Conservation (phyloP, 805 yeast species). For the Barnettozyma wickerhamii region DNA sequence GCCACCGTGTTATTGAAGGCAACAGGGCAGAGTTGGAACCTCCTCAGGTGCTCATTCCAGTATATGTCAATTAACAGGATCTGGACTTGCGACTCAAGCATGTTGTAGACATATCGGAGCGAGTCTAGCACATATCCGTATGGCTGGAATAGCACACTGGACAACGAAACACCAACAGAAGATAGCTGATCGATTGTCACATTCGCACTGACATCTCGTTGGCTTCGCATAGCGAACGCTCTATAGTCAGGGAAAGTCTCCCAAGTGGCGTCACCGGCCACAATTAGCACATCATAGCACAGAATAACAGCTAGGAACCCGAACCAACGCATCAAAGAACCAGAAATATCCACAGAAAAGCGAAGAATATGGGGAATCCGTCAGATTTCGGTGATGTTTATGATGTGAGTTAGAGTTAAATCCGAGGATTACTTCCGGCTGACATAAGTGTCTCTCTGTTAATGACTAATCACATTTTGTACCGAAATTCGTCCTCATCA, state of each 20-base stretch:
- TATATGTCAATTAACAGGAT: conserved; percentile 50
- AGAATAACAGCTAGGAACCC: background rate
- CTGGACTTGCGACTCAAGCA: conserved; percentile 43
- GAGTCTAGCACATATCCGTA: conserved; percentile 31
- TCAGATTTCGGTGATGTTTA: too few species aligned
- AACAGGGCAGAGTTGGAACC: conserved; percentile 59
- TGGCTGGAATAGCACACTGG: conserved; percentile 28
- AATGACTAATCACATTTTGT: too few species aligned
- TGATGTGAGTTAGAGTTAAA: too few species aligned
- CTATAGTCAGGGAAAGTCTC: background rate
- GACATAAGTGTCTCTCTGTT: too few species aligned
- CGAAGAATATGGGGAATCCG: too few species aligned
- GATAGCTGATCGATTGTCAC: conserved; percentile 36
- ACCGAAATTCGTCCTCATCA: too few species aligned
- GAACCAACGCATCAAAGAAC: background rate
- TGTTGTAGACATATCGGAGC: conserved; percentile 22
- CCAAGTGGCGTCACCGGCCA: background rate
- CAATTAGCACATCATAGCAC: too few species aligned
- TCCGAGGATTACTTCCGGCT: too few species aligned
- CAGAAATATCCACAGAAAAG: too few species aligned
- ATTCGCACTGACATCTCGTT: conserved; percentile 42
- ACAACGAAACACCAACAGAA: conserved; percentile 36
- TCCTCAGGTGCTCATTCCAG: conserved; percentile 41
- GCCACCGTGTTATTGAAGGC: conserved; percentile 26
- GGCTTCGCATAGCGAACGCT: conserved; percentile 30